Conservation (phyloP, 176 grass and related monocot genomes). For the Oryza nivara region DNA sequence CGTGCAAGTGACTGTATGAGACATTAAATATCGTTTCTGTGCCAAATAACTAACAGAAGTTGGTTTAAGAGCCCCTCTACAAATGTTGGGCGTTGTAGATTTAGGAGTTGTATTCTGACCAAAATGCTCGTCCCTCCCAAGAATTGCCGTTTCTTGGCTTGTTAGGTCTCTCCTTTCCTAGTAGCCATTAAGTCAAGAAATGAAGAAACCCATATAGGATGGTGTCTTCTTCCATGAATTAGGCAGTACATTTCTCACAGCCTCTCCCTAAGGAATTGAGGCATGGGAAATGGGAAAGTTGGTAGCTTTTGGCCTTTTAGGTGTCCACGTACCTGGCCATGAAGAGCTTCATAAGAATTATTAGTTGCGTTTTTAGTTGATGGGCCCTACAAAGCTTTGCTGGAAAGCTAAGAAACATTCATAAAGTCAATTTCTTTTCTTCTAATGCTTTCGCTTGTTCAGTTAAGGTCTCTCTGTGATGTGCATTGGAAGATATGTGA, state of each 20-base stretch:
- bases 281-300: constrained; percentile 40
- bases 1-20: neutral
- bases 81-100: neutral
- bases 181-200: constrained; percentile 29
- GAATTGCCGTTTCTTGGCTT: constrained; percentile 4
- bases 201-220: constrained; percentile 19
- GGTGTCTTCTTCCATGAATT: neutral
- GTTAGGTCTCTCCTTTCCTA: constrained; percentile 38
- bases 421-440: constrained; percentile 28
- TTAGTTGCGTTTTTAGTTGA: constrained; percentile 37
- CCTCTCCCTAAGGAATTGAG: neutral
- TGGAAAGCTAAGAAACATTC: constrained; percentile 51
- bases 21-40: neutral
- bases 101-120: neutral
- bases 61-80: neutral
- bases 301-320: constrained; percentile 31
- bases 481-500: constrained; percentile 7
- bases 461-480: constrained; percentile 6
- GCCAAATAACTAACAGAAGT: neutral
- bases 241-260: neutral
- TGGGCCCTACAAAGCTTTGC: constrained; percentile 54
- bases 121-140: neutral
- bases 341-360: constrained; percentile 25
- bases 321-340: constrained; percentile 16
- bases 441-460: constrained; percentile 10